Conservation (phyloP, 345 rosid genomes). For the Excoecaria agallocha region DNA sequence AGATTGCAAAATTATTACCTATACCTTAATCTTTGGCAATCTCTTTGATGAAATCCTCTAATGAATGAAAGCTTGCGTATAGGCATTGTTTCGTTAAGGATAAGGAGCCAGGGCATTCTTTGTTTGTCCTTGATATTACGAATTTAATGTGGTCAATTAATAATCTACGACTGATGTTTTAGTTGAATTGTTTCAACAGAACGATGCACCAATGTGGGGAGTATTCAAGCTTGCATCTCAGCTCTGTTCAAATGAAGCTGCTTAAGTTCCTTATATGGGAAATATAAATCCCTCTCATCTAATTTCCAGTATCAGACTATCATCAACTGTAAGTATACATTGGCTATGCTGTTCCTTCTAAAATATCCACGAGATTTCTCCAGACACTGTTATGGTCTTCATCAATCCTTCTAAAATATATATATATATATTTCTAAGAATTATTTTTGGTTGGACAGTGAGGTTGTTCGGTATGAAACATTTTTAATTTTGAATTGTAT, state of each 20-base stretch:
- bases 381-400: not conserved
- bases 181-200: slow-evolving; percentile 32
- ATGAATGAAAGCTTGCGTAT: not conserved
- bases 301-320: not conserved
- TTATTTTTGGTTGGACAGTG: too few species aligned
- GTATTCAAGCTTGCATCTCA: slow-evolving; percentile 57
- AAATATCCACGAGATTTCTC: not conserved
- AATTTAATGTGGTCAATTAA: not conserved
- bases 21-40: not conserved
- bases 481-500: too few species aligned
- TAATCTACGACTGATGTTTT: not conserved
- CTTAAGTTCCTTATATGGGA: slow-evolving; percentile 12
- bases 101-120: not conserved
- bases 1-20: not conserved
- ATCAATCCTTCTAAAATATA: too few species aligned
- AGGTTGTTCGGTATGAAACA: too few species aligned
- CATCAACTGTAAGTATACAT: not conserved
- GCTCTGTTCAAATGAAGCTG: slow-evolving; percentile 42
- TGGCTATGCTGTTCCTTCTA: not conserved
- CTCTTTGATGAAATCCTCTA: not conserved
- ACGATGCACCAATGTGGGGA: slow-evolving; percentile 78
- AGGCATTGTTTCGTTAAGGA: not conserved
- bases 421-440: too few species aligned
- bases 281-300: not conserved
- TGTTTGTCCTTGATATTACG: not conserved